Base-by-base conservation (phyloP, 2,329 filamentous ascomycete species). In the Colletotrichum coccodes region DNA sequence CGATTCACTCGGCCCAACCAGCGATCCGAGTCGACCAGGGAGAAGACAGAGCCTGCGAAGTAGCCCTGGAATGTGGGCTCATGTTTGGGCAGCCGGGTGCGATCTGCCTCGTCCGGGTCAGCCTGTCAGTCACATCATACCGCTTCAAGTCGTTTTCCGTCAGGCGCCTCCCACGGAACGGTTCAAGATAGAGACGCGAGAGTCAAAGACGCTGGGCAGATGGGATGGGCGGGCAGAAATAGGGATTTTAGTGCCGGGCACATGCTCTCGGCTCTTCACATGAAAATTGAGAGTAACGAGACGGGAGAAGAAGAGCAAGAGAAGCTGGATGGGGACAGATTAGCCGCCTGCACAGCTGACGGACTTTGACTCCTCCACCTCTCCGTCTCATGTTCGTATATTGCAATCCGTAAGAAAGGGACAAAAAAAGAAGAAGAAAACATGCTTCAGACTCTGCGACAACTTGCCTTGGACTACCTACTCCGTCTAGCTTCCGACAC, bases 21-120 rank as follows among this genome's bases (percentile, higher is more conserved):
- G n/a, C 34, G 23, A n/a, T n/a, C 4, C 23, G 18, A 8, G 16
- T 30, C 34, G 12, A 12, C 21, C 14, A 9, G 14, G 11, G 4
- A 2, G 23, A 21, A 7, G 3, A 28, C 8, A 11, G 21, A 14
- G 26, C 6, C 26, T 18, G 44, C n/a, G 21, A 12, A 21, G 42
- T 26, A 42, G 52, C 53, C 28, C 52, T 58, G 60, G 64, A 58
- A 68, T 59, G 60, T 67, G 59, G 64, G 52, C 52, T 44, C 28
- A 38, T n/a, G 6, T 36, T 18, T 30, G 52, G n/a, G 16, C 11
- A 30, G 1, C 46, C 34, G 46, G 38, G 21, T 34, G 18, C 57
- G 16, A 61, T 65, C 30, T 66, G 18, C 56, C 49, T 38, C 28
- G 49, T n/a, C 9, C 50, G 38, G 38, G 12, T 23, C 32, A 14